Percentiles rank a stretch among this genome's conserved stretches.
These are phyloP conservation scores for Nemania abortiva DNA, from an alignment of 2,329 filamentous ascomycete genomes.

Conservation along the genomic window DNA sequence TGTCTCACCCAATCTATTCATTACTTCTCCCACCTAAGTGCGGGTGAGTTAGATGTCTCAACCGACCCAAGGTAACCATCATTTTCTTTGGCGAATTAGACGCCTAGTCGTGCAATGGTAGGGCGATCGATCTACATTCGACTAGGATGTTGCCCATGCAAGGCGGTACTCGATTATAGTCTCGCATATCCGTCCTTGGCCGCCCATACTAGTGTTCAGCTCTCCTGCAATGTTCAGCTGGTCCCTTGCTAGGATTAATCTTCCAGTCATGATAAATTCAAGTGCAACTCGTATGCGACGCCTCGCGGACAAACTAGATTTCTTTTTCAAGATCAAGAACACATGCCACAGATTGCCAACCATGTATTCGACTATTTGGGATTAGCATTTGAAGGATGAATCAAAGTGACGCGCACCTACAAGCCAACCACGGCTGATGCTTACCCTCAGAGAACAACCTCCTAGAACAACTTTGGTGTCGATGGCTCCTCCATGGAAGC, in stretches of 20 bases:
- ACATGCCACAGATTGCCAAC: background rate
- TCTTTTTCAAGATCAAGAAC: background rate
- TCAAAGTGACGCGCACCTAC: background rate
- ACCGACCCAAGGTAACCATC: constrained; percentile 2
- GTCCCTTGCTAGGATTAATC: background rate
- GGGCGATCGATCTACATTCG: constrained; percentile 1
- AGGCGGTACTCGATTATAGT: background rate
- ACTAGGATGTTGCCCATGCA: background rate
- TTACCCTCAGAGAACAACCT: background rate
- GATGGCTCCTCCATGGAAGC: background rate
- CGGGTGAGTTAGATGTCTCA: constrained; percentile 1
- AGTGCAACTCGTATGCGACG: background rate
- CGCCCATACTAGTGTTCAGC: background rate
- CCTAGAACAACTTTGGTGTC: background rate
- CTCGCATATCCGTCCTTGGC: constrained; percentile 7
- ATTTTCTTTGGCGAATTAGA: background rate
- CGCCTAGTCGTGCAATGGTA: background rate
- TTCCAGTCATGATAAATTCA: background rate
- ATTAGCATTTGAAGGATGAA: background rate
- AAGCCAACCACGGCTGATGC: background rate
- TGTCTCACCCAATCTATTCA: background rate
- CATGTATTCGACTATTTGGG: background rate
- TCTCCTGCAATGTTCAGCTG: background rate
- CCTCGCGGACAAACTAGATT: background rate
- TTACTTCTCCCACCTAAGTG: background rate